Conservation (phyloP, 116 monocot species). For the Thalassia testudinum region DNA sequence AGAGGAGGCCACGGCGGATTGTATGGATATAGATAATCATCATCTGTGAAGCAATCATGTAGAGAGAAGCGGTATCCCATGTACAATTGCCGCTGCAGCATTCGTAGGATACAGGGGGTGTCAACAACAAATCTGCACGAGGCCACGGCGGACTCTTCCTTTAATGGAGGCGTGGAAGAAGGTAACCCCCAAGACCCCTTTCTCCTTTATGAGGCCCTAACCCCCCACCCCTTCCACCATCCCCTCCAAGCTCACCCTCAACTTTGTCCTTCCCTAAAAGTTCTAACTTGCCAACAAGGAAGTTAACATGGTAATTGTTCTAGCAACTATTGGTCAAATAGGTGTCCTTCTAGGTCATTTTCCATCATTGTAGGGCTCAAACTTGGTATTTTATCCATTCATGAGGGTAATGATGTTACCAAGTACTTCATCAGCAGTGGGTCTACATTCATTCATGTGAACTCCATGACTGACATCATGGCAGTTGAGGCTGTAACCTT, state of each 20-base stretch:
- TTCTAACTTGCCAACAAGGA: conserved; percentile 76
- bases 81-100: too few species aligned
- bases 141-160: conserved; percentile 22
- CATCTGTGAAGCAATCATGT: too few species aligned
- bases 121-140: too few species aligned
- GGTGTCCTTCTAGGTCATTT: conserved; percentile 90
- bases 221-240: conserved; percentile 60
- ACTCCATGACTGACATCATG: conserved; percentile 69
- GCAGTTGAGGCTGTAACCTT: conserved; percentile 78
- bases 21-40: too few species aligned
- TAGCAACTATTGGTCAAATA: conserved; percentile 86
- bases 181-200: conserved; percentile 74
- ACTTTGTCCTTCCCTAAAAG: conserved; percentile 87
- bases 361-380: conserved; percentile 87
- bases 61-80: too few species aligned
- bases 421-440: conserved; percentile 92
- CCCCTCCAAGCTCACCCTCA: conserved; percentile 87
- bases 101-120: too few species aligned
- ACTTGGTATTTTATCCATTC: conserved; percentile 81
- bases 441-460: conserved; percentile 79
- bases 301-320: conserved; percentile 64
- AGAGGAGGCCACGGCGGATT: too few species aligned
- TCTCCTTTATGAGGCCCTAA: conserved; percentile 70
- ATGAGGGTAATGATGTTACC: conserved; percentile 64
- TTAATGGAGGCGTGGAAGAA: conserved; percentile 73